Evolutionary conservation across 208 protist species (phyloP), one percentile per base, ranked within the genome.

Genomic region (Strigomonas culicis): DNA sequence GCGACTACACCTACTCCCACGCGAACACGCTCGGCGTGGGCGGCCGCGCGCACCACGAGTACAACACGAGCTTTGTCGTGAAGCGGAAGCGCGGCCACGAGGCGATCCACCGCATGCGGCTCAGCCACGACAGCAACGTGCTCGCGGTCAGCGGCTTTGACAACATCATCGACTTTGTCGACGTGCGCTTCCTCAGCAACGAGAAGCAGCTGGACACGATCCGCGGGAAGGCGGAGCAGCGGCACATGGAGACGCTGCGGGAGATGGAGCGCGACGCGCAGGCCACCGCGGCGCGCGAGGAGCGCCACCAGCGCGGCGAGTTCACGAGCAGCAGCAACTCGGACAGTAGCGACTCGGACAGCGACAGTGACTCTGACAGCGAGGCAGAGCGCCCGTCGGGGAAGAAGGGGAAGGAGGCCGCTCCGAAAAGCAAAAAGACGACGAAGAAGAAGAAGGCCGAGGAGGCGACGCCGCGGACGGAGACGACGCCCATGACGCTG

Each of bases 81-180:
- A 74, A 74, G 44, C 64, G 67, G 24, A 59, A 83, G 51, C 73
- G 86, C 0, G 86, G 90, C 0, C 72, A 86, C 34, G 82, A 92
- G 51, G 84, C 75, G 24, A 95, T 95, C 43, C 80, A 51, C 36
- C 72, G 75, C 34, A 95, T 95, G 86, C 70, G 83, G 24, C 68
- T 93, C 8, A 90, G 77, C 36, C 70, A 83, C 66, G 84, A 95
- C 67, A 77, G 76, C 43, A 70, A 71, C 27, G 56, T 95, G 43
- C 79, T 95, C 44, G 90, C 90, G 11, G 90, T 93, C 17, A 80
- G 77, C 52, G 90, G 90, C 1, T 56, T 63, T 0, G 90, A 95
- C 62, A 84, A 83, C 67, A 85, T 93, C 34, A 87, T 95, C 50
- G 85, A 95, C 61, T 95, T 95, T 80, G 86, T 95, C 2, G 86